phyloP scores from a whole-genome alignment of 768 basidiomycete species.

The Trametes cinnabarina region DNA sequence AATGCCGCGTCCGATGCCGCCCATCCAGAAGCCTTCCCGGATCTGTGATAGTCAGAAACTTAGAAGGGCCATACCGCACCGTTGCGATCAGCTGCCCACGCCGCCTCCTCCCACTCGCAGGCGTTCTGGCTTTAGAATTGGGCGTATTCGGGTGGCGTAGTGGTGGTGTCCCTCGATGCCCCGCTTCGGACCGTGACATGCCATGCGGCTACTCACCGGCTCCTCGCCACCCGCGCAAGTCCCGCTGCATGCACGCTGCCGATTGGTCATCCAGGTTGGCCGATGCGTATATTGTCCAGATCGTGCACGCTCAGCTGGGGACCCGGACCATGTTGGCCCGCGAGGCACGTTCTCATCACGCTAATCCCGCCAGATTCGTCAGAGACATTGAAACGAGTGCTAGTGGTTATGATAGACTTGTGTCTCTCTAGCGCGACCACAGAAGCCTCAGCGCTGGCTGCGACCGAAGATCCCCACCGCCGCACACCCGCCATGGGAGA shows the following conservation, averaged over 20 bases:
- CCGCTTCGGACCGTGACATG: not conserved
- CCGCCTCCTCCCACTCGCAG: not conserved
- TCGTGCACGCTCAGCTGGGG: not conserved
- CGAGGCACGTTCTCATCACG: not conserved
- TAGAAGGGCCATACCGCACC: not conserved
- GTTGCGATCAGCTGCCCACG: conserved; percentile 1
- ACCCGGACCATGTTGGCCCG: not conserved
- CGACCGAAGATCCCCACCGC: conserved; percentile 3
- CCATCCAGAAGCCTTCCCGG: not conserved
- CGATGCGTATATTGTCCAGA: not conserved
- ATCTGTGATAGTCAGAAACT: not conserved
- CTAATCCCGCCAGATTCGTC: not conserved
- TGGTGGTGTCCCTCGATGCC: too few relatives aligned
- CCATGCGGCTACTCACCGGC: conserved; percentile 13
- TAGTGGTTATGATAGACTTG: conserved; percentile 2
- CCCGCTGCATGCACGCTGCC: not conserved
- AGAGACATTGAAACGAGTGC: not conserved
- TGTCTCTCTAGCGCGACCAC: not conserved
- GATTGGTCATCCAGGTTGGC: not conserved
- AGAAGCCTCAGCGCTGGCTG: not conserved
- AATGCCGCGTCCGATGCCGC: not conserved
- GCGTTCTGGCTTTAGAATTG: not conserved
- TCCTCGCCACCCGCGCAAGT: conserved; percentile 2
- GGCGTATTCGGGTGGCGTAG: not conserved
- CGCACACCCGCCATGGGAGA: not conserved